These are phyloP conservation scores for Candolleomyces eurysporus DNA, from an alignment of 768 basidiomycete species.

Conservation along the genomic window DNA sequence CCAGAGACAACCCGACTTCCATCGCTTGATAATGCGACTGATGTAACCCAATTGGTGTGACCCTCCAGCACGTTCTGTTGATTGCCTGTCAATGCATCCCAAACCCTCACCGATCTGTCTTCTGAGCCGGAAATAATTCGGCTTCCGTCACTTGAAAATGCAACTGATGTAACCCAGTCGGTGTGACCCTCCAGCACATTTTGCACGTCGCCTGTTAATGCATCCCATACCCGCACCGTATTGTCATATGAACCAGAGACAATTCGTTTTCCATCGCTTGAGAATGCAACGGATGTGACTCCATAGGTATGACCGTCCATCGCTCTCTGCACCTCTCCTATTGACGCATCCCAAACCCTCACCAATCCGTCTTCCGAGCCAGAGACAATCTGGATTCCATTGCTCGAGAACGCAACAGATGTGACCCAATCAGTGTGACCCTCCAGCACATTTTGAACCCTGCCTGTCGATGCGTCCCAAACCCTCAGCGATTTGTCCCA, in stretches of 20 bases:
- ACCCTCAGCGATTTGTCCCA: background rate
- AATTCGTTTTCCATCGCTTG: background rate
- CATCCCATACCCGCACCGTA: conserved; percentile 6
- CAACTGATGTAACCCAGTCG: background rate
- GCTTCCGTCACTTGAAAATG: conserved; percentile 5
- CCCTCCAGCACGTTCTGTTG: conserved; percentile 5
- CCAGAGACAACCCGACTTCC: conserved; percentile 6
- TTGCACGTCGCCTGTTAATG: background rate
- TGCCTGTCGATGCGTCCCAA: background rate
- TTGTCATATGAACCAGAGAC: background rate
- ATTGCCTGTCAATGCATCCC: conserved; percentile 13
- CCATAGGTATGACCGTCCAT: conserved; percentile 4
- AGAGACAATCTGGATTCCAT: conserved; percentile 19
- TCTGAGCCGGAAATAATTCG: conserved; percentile 12
- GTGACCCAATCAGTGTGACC: background rate
- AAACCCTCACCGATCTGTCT: conserved; percentile 13
- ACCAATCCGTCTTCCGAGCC: conserved; percentile 23
- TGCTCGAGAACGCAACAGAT: conserved; percentile 1
- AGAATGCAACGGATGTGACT: conserved; percentile 5
- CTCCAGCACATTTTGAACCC: background rate
- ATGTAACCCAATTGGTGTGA: background rate
- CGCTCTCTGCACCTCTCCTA: conserved; percentile 4
- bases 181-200: background rate
- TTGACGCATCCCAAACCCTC: conserved; percentile 11
- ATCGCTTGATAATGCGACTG: conserved; percentile 14